Base-by-base conservation (phyloP, 2,329 filamentous ascomycete genomes). In the Sclerotinia borealis region DNA sequence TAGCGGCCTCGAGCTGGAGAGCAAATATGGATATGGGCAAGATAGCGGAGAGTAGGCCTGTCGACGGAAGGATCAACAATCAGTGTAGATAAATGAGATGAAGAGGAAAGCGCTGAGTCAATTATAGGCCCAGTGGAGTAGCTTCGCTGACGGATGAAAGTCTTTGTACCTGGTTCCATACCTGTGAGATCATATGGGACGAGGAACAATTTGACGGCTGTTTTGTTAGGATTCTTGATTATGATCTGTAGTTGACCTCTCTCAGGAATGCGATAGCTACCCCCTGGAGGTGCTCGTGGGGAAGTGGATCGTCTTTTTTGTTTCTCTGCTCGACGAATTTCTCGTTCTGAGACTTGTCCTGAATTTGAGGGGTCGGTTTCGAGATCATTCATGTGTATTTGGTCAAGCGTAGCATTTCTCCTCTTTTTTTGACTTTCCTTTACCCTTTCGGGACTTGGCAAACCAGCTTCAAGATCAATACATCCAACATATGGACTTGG, bases 171-270 rank as follows among this genome's bases (percentile, higher is more conserved):
- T 0, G 92, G 85, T 66, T 95, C 89, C 93, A 99, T 99, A 59
- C 92, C 93, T 1, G 86, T 83, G 1, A 99, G 80, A 73, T 98
- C 92, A 70, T 98, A 99, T 0, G 93, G 95, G 3, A 99, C 86
- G 29, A 98, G 81, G 70, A 98, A 98, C 0, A 99, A 80, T 75
- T 99, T 98, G 61, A 98, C 93, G 1, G 95, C 95, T 4, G 95
- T 98, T 74, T 98, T 98, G 78, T 98, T 96, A 19, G 93, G 93
- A 71, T 98, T 99, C 75, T 98, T 98, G 75, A 99, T 91, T 66
- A 99, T 89, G 67, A 99, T 96, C 72, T 99, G 95, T 17, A 99
- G 80, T 76, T 98, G 95, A 0, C 95, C 95, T 75, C 93, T 90
- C 72, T 95, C 88, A 0, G 95, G 95, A 60, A 99, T 96, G 49